Evolutionary conservation across 73 alveolate species (phyloP), one percentile per base, ranked within the genome.

Genomic region (Paramecium tetraurelia): DNA sequence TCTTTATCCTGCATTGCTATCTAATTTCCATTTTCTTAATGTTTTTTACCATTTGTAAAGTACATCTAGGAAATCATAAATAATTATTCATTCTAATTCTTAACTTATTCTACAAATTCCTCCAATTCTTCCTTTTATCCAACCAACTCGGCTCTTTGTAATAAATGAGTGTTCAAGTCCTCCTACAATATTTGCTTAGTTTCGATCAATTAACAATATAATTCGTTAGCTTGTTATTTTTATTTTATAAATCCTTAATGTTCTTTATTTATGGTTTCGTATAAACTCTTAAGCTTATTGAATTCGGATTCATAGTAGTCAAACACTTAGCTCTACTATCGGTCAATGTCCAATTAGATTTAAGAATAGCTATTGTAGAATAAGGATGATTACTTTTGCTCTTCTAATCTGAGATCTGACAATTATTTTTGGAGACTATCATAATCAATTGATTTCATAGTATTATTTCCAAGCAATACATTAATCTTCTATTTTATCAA

Each of bases 1-100:
- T 84, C 94, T 93, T 43, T 95, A 69, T 48, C 96, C 96, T 44
- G 92, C 86, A 12, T 94, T 86, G 44, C 85, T 72, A 43, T 93
- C 69, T 58, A 92, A 95, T 40, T 43, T 57, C 70, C 35, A 86
- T 8, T 69, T 70, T 21, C 93, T 59, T 31, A 31, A 58, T 59
- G 24, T 59, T 85, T 86, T 12, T 72, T 40, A 20, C 58, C 46
- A 92, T 72, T 92, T n/a, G 92, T 89, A 12, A 53, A 35, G 22
- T 87, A 46, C 50, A 75, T 86, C 75, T 58, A 27, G n/a, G 58
- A 70, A 21, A 70, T 69, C n/a, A 33, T 77, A 70, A 70, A 89
- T 44, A 70, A 58, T 71, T 71, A 46, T 22, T 84, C 59, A 22
- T 69, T 44, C 12, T 89, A 22, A 18, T 29, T 72, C 10, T 46